phyloP scores from a whole-genome alignment of 768 basidiomycete genomes.

The Agaricus subrufescens region DNA sequence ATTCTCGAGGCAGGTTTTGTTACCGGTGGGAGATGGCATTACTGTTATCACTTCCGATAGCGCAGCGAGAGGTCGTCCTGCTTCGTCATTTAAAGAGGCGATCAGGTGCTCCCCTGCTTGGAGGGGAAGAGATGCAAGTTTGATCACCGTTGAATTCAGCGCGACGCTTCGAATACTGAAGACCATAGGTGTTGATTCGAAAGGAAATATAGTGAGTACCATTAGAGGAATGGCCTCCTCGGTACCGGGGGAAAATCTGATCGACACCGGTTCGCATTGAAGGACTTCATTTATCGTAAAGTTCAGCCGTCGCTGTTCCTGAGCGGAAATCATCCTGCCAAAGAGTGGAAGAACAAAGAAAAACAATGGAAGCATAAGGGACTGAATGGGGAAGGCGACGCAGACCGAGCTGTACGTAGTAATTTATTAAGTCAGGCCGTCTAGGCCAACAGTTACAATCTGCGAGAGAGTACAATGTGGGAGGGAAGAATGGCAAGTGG shows the following conservation, averaged over 20 bases:
- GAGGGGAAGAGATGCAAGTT: slow-evolving; percentile 49
- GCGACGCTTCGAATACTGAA: slow-evolving; percentile 38
- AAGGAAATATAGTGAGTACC: slow-evolving; percentile 47
- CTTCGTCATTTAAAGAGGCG: slow-evolving; percentile 47
- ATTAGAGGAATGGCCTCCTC: slow-evolving; percentile 31
- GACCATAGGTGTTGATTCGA: slow-evolving; percentile 44
- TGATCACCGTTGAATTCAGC: slow-evolving; percentile 34
- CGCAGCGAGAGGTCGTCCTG: slow-evolving; percentile 32
- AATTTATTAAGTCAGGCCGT: slow-evolving; percentile 29
- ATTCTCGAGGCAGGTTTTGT: slow-evolving; percentile 36
- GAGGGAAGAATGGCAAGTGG: slow-evolving; percentile 13
- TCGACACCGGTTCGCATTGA: slow-evolving; percentile 49
- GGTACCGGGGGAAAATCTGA: slow-evolving; percentile 39
- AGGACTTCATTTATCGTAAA: slow-evolving; percentile 33
- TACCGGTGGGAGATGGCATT: slow-evolving; percentile 29
- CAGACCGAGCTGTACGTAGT: slow-evolving; percentile 19
- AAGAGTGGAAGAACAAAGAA: slow-evolving; percentile 27
- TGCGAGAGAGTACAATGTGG: slow-evolving; percentile 12
- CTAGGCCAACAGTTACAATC: slow-evolving; percentile 12
- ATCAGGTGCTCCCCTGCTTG: slow-evolving; percentile 45
- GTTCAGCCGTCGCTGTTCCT: slow-evolving; percentile 16
- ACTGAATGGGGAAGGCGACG: slow-evolving; percentile 19
- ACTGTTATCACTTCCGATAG: slow-evolving; percentile 48
- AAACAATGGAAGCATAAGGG: slow-evolving; percentile 22
- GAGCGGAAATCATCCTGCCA: slow-evolving; percentile 10